phyloP scores from a whole-genome alignment of 2,329 filamentous ascomycete species.

The Metarhizium sp. region DNA sequence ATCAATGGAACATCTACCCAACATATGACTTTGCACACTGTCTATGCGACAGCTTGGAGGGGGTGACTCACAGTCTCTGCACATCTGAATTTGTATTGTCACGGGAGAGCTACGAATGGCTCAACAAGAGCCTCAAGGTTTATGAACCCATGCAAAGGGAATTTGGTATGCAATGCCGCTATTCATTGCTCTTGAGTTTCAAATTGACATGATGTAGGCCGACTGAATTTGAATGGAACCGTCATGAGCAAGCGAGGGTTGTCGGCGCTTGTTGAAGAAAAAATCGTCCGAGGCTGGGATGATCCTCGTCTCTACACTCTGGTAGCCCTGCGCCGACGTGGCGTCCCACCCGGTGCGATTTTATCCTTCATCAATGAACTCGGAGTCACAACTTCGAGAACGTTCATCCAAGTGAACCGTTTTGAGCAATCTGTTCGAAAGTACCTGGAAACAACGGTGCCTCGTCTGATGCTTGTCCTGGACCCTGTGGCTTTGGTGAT shows the following conservation, averaged over 20 bases:
- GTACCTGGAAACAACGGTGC: constrained; percentile 81
- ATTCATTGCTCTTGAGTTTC: not conserved
- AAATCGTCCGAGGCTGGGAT: constrained; percentile 77
- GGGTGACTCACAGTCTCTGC: constrained; percentile 53
- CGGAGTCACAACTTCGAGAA: constrained; percentile 74
- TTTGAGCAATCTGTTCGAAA: constrained; percentile 78
- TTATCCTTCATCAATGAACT: constrained; percentile 85
- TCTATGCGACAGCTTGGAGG: constrained; percentile 82
- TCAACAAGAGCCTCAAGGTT: constrained; percentile 71
- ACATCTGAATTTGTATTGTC: constrained; percentile 85
- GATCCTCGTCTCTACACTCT: constrained; percentile 85
- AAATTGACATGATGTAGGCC: constrained; percentile 15
- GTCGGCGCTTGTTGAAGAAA: constrained; percentile 64
- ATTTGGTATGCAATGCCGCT: constrained; percentile 28
- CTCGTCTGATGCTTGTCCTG: constrained; percentile 79
- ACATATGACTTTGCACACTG: constrained; percentile 92
- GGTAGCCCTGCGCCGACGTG: constrained; percentile 71
- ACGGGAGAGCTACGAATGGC: constrained; percentile 80
- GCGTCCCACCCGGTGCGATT: constrained; percentile 79
- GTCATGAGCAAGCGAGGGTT: constrained; percentile 83
- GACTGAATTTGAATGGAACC: constrained; percentile 65
- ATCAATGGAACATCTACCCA: constrained; percentile 86
- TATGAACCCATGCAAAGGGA: constrained; percentile 84
- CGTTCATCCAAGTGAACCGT: constrained; percentile 66
- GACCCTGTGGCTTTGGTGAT: constrained; percentile 78